Evolutionary conservation across 306 rosid species (phyloP).

Genomic region (Urtica urens): DNA sequence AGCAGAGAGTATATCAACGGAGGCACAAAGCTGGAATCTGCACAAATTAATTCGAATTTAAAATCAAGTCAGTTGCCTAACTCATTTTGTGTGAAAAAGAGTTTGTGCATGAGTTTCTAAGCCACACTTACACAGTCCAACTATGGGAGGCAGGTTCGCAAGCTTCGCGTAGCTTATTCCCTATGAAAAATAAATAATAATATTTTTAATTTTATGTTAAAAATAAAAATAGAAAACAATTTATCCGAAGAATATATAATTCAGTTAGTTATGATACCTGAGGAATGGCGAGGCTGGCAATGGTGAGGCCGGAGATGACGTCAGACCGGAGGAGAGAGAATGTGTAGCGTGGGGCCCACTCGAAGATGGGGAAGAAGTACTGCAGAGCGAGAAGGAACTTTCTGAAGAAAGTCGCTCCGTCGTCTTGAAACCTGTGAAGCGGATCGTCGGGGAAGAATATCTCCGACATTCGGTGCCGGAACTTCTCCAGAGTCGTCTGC

Average conservation of each 20-base stretch:
- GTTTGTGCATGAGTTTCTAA: background rate
- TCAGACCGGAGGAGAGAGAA: slow-evolving; percentile 32
- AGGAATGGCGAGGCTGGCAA: slow-evolving; percentile 70
- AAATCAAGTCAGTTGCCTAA: background rate
- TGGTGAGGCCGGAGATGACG: slow-evolving; percentile 55
- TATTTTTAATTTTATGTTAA: too few species aligned
- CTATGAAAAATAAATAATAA: slow-evolving; percentile 20
- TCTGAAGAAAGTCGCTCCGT: slow-evolving; percentile 19
- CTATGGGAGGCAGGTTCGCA: slow-evolving; percentile 76
- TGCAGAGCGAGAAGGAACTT: slow-evolving; percentile 20
- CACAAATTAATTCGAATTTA: background rate
- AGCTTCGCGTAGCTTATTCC: slow-evolving; percentile 87
- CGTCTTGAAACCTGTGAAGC: slow-evolving; percentile 55
- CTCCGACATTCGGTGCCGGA: slow-evolving; percentile 52
- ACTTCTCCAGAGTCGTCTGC: slow-evolving; percentile 51
- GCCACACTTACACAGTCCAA: slow-evolving; percentile 71
- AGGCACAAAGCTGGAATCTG: slow-evolving; percentile 87
- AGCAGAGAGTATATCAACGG: slow-evolving; percentile 79
- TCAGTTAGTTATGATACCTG: slow-evolving; percentile 30
- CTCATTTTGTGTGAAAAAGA: background rate
- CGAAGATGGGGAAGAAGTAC: slow-evolving; percentile 9
- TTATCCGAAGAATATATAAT: too few species aligned
- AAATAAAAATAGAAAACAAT: background rate
- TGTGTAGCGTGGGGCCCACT: slow-evolving; percentile 35
- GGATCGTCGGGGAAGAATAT: slow-evolving; percentile 92